Percentiles rank a stretch among this genome's conserved stretches.
Conservation (phyloP, 1,284 basidiomycete species). For the Cystobasidium sp. region DNA sequence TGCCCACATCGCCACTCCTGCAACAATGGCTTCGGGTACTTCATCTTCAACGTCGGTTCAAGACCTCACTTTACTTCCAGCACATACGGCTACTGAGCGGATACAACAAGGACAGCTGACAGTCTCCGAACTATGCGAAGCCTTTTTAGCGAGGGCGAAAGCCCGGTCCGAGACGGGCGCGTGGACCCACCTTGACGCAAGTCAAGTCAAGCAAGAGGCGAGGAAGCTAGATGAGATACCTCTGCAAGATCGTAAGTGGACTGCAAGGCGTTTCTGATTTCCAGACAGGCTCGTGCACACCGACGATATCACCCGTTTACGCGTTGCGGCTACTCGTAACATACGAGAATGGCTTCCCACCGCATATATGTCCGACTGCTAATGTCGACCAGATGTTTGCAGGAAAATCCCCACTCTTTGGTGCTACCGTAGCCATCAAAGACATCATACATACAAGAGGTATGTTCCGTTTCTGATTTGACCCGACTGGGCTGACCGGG, state of each 20-base stretch:
- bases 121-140: constrained; percentile 15
- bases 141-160: constrained; percentile 1
- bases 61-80: constrained; percentile 6
- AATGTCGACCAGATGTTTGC: too few relatives aligned
- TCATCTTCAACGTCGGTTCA: too few relatives aligned
- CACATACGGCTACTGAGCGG: not conserved
- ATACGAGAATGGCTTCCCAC: not conserved
- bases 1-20: not conserved
- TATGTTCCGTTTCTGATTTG: constrained; percentile 1
- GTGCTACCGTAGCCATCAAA: constrained; percentile 52
- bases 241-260: constrained; percentile 34
- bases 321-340: too few relatives aligned
- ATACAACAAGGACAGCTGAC: constrained; percentile 14
- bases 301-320: too few relatives aligned
- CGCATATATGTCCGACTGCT: too few relatives aligned
- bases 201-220: constrained; percentile 46
- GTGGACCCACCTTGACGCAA: constrained; percentile 51
- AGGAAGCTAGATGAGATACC: constrained; percentile 49
- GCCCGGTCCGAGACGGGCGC: constrained; percentile 43
- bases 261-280: too few relatives aligned
- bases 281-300: too few relatives aligned
- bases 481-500: not conserved
- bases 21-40: too few relatives aligned
- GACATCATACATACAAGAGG: constrained; percentile 52
- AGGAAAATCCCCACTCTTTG: constrained; percentile 48